phyloP scores from a whole-genome alignment of 2,329 filamentous ascomycete genomes.

The Ascochyta koolunga region DNA sequence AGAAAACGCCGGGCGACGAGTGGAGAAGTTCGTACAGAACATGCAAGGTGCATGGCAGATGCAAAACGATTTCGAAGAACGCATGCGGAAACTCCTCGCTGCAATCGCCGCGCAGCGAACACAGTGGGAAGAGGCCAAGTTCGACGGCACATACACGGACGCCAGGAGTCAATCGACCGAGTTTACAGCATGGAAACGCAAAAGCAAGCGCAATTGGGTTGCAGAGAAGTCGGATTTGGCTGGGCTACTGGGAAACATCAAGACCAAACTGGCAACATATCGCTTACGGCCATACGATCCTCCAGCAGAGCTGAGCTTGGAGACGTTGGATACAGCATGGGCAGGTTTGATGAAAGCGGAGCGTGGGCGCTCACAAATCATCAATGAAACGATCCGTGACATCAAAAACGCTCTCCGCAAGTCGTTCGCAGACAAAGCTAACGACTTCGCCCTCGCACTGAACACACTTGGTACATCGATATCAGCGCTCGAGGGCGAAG shows the following conservation, averaged over 20 bases:
- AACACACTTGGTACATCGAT: constrained; percentile 95
- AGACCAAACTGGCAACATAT: constrained; percentile 97
- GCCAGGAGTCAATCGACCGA: constrained; percentile 84
- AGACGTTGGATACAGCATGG: constrained; percentile 85
- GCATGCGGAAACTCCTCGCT: constrained; percentile 82
- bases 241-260: constrained; percentile 94
- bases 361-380: constrained; percentile 86
- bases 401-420: constrained; percentile 95
- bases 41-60: constrained; percentile 99
- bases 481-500: constrained; percentile 94
- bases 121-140: constrained; percentile 78
- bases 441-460: constrained; percentile 93
- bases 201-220: constrained; percentile 92
- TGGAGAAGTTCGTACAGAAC: constrained; percentile 98
- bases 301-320: constrained; percentile 79
- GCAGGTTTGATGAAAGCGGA: constrained; percentile 78
- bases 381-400: constrained; percentile 98
- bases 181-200: constrained; percentile 89
- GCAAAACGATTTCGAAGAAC: constrained; percentile 93
- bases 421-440: constrained; percentile 96
- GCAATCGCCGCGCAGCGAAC: constrained; percentile 75
- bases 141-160: constrained; percentile 90
- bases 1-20: constrained; percentile 92
- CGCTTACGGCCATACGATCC: constrained; percentile 89
- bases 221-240: constrained; percentile 96